Base-by-base conservation (phyloP, 441 rosid genomes). In the Euphorbia neoarborescens region DNA sequence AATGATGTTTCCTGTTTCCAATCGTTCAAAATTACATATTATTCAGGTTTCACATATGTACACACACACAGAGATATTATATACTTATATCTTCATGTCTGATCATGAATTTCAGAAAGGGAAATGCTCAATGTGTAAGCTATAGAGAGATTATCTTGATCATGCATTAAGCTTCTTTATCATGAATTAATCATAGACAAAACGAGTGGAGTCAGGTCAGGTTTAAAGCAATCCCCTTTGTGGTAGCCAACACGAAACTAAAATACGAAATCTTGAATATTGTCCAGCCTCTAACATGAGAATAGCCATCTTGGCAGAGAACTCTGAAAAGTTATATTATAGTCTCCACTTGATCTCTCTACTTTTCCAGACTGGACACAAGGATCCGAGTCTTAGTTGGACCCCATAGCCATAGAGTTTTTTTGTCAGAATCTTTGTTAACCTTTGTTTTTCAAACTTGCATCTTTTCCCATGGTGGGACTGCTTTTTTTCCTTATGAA, bases 271-370 rank as follows among this genome's bases (percentile, higher is more conserved):
- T 64, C 38, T 14, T 76, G 65, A 77, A 59, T 62, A 44, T 56
- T 76, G 76, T 42, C 24, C 73, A 65, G 70, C 66, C 74, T 34
- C 69, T 44, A 12, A 69, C 73, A 76, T 64, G 77, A 72, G 63
- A 35, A 69, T 4, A 67, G 71, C 71, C 59, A 46, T 50, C 69
- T 62, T 51, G 54, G 40, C 32, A 20, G 81, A 76, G 53, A 69
- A 75, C 77, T 50, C 38, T 24, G 44, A 62, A 61, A 76, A 75
- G 73, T n/a, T n/a, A n/a, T 60, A 35, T 13, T 17, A 75, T 74
- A 79, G 48, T 65, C 71, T 70, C 73, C 66, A 56, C 74, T 64
- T 71, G 73, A 57, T 74, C 67, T 72, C 73, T 67, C 77, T 58
- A 61, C 25, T 78, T 73, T 62, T 78, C 71, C 68, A 69, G 24